These are phyloP conservation scores for Cladosporium sp. DNA, from an alignment of 2,329 filamentous ascomycete species.

Conservation along the genomic window DNA sequence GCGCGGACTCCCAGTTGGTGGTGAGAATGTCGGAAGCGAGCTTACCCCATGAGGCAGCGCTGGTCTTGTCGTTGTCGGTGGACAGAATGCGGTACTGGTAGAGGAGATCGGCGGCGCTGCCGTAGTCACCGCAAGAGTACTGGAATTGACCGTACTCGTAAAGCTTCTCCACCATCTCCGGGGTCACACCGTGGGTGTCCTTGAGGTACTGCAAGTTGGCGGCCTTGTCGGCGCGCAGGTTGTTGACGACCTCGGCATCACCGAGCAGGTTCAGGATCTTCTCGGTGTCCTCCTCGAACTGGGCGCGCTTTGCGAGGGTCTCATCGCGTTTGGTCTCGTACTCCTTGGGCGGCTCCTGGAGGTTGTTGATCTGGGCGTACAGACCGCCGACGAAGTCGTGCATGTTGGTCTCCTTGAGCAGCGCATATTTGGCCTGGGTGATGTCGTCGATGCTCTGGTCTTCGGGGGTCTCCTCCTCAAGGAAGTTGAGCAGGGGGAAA, in stretches of 20 bases:
- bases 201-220: slow-evolving; percentile 98
- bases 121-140: slow-evolving; percentile 95
- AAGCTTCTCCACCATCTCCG: slow-evolving; percentile 92
- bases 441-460: slow-evolving; percentile 74
- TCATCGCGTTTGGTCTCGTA: slow-evolving; percentile 86
- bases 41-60: slow-evolving; percentile 95
- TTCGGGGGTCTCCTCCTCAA: slow-evolving; percentile 70
- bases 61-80: slow-evolving; percentile 96
- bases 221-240: slow-evolving; percentile 92
- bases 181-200: slow-evolving; percentile 90
- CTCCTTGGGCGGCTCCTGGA: slow-evolving; percentile 73
- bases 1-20: slow-evolving; percentile 88
- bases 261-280: slow-evolving; percentile 84
- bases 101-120: slow-evolving; percentile 80
- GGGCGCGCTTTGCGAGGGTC: slow-evolving; percentile 75
- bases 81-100: slow-evolving; percentile 98
- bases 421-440: slow-evolving; percentile 81
- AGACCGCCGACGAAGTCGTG: slow-evolving; percentile 92
- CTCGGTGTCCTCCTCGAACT: slow-evolving; percentile 79
- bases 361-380: slow-evolving; percentile 81
- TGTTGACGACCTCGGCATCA: slow-evolving; percentile 83
- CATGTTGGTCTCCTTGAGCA: slow-evolving; percentile 98
- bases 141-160: slow-evolving; percentile 96
- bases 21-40: slow-evolving; percentile 92
- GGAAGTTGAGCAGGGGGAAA: slow-evolving; percentile 93